Conservation (phyloP, 352 stramenopile genomes). For the Phytophthora pinifolia region DNA sequence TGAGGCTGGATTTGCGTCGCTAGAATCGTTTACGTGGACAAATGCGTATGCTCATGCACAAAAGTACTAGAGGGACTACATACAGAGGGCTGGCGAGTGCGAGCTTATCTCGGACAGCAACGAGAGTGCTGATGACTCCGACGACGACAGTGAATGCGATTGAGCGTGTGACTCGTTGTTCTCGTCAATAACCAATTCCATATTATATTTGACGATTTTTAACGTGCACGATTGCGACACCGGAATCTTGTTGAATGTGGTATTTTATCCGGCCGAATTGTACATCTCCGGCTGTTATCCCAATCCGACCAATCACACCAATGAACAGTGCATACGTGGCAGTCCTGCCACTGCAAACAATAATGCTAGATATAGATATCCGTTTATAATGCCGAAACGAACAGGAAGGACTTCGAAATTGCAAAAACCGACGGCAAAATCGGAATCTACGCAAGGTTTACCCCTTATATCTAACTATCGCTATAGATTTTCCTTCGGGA, state of each 20-base stretch:
- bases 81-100: background rate
- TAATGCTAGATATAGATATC: background rate
- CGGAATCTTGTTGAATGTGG: too few relatives aligned
- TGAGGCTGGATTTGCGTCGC: too few relatives aligned
- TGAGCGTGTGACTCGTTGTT: background rate
- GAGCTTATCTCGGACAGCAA: background rate
- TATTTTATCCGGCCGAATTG: background rate
- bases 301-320: background rate
- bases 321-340: background rate
- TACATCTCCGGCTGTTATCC: slow-evolving; percentile 1
- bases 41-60: too few relatives aligned
- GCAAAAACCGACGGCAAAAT: too few relatives aligned
- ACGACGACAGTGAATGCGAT: background rate
- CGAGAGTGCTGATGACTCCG: background rate
- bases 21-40: too few relatives aligned
- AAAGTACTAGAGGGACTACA: too few relatives aligned
- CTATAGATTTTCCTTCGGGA: background rate
- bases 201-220: slow-evolving; percentile 1
- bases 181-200: background rate
- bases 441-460: slow-evolving; percentile 1
- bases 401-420: background rate
- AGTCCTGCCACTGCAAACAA: slow-evolving; percentile 2
- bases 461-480: slow-evolving; percentile 5
- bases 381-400: too few relatives aligned
- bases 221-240: too few relatives aligned